Conservation (phyloP, 169 alveolate genomes). For the Plasmodium knowlesi region DNA sequence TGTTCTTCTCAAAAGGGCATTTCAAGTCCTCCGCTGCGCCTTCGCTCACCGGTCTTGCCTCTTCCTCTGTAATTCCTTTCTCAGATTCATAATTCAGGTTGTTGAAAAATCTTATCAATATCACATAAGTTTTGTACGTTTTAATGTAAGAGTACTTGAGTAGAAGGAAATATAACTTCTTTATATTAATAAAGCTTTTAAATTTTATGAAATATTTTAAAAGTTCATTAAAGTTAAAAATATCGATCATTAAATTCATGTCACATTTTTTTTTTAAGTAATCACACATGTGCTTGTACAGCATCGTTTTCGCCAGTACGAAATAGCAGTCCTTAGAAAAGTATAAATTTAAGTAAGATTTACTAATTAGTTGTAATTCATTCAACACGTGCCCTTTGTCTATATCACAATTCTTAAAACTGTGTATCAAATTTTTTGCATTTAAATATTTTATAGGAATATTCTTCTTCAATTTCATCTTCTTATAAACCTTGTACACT, state of each 20-base stretch:
- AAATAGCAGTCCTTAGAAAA: conserved; percentile 71
- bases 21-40: conserved; percentile 2
- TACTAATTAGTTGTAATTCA: conserved; percentile 48
- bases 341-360: conserved; percentile 66
- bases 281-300: conserved; percentile 72
- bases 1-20: conserved; percentile 27
- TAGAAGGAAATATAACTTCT: conserved; percentile 54
- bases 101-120: conserved; percentile 66
- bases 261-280: conserved; percentile 71
- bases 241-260: conserved; percentile 62
- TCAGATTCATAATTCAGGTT: conserved; percentile 52
- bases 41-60: neutral
- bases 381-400: conserved; percentile 71
- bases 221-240: conserved; percentile 74
- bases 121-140: conserved; percentile 64
- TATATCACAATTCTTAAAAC: conserved; percentile 70
- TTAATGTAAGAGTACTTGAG: conserved; percentile 62
- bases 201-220: conserved; percentile 71
- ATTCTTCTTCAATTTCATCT: conserved; percentile 53
- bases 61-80: neutral
- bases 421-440: conserved; percentile 65
- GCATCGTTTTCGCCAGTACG: conserved; percentile 65
- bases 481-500: conserved; percentile 67
- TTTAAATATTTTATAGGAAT: conserved; percentile 64
- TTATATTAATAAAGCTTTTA: conserved; percentile 69